Evolutionary conservation across 2,329 filamentous ascomycete species (phyloP), one percentile per base, ranked within the genome.

Genomic region (Alternaria sp.): DNA sequence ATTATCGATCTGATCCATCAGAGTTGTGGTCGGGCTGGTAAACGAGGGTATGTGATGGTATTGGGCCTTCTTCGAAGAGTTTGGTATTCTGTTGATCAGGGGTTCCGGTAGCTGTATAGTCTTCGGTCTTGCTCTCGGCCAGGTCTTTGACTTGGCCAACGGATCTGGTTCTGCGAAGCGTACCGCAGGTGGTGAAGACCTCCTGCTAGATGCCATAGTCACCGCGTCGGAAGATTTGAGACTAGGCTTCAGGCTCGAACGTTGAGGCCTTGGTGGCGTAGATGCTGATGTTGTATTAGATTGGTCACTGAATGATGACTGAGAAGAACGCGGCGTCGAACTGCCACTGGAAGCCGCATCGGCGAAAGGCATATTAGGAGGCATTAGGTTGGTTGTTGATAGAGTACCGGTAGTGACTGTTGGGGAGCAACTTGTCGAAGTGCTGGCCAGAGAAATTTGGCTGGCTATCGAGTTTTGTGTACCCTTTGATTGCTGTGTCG

Each of bases 161-260:
- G 61, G 62, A 43, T 72, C 68, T 56, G 71, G 67, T 12, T 74
- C 68, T 19, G 66, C 57, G 28, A 77, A 77, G 23, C 70, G 67
- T 43, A 77, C 74, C 12, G 65, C 67, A 7, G 72, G 61, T 21
- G 69, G 68, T 25, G 69, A 68, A 19, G 71, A 67, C 59, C 61
- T 69, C 19, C 63, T 61, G 23, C 61, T 66, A 10, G 62, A 43
- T 15, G 58, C 57, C 9, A 49, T 61, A 36, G 55, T 58, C 32
- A 64, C 57, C 54, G 67, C 71, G 30, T 66, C 66, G 12, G 66
- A 67, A 17, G 62, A 52, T 43, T 71, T 75, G 6, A 75, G 51
- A 17, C 51, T 71, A 3, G 72, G 65, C 28, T 76, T 77, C 57
- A 74, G 59, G 8, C 62, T 68, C 11, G 67, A 71, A 12, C 65